Conservation (phyloP, 805 yeast species). For the Sugiyamaella marilandica region DNA sequence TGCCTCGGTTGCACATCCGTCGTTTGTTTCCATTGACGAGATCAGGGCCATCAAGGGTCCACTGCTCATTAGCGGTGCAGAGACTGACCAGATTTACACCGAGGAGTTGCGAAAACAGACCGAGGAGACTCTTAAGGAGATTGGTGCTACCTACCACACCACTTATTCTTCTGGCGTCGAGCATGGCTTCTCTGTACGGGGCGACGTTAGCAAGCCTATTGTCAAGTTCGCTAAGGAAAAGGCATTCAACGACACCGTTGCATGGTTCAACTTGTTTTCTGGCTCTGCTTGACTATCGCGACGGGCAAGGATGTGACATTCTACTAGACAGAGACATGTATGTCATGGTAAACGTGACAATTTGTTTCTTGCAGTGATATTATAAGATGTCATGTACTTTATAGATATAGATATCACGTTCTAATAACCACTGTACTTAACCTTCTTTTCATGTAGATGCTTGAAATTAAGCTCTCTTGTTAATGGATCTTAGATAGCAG, state of each 20-base stretch:
- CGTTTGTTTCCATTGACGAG: constrained; percentile 62
- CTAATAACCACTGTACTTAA: no score
- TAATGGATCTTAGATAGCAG: no score
- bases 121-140: constrained; percentile 52
- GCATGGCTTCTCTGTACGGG: constrained; percentile 82
- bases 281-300: background rate
- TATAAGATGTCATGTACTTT: no score
- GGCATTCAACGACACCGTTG: constrained; percentile 37
- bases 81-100: constrained; percentile 59
- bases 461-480: no score
- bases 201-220: constrained; percentile 53
- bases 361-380: no score
- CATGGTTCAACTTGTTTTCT: constrained; percentile 20
- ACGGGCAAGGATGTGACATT: no score
- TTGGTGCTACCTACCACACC: constrained; percentile 53
- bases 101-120: constrained; percentile 58
- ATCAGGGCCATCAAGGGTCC: constrained; percentile 59
- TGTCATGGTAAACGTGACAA: no score
- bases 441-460: no score
- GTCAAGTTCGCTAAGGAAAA: constrained; percentile 65
- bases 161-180: constrained; percentile 56
- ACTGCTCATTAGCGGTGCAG: constrained; percentile 68
- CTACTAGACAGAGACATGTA: no score
- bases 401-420: no score
- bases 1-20: constrained; percentile 82